Conservation (phyloP, 208 protist genomes). For the Wallacemonas collosoma region DNA sequence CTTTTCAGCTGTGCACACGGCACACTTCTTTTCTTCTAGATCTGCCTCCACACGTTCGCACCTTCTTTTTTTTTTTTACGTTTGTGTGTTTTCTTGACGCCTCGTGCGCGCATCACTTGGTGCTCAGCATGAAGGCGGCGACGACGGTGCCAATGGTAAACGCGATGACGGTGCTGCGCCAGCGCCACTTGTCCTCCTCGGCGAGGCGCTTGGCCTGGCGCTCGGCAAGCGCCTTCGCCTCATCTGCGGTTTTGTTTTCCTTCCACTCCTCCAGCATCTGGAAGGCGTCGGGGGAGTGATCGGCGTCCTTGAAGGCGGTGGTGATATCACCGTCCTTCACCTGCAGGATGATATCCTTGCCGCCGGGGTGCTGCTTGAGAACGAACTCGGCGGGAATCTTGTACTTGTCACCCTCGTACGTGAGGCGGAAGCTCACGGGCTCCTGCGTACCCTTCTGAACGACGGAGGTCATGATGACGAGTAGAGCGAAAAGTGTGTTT, state of each 20-base stretch:
- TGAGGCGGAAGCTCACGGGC: constrained; percentile 20
- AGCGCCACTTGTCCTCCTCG: constrained; percentile 37
- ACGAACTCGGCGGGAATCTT: constrained; percentile 31
- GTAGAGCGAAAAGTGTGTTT: not conserved
- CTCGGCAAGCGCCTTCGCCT: constrained; percentile 10
- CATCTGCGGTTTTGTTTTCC: constrained; percentile 19
- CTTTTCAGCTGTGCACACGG: too few relatives aligned
- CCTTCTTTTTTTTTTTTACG: constrained; percentile 2
- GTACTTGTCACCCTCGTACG: constrained; percentile 33
- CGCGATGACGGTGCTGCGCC: constrained; percentile 41
- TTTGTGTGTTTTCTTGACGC: not conserved
- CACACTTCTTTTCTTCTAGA: too few relatives aligned
- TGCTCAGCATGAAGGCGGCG: constrained; percentile 21
- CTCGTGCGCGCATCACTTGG: not conserved
- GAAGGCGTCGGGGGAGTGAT: constrained; percentile 29
- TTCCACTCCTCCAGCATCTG: constrained; percentile 37
- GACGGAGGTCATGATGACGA: constrained; percentile 2
- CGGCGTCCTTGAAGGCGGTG: constrained; percentile 28
- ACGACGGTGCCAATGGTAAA: constrained; percentile 23
- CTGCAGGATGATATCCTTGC: constrained; percentile 26
- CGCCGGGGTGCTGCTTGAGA: constrained; percentile 32
- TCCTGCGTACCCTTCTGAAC: constrained; percentile 8
- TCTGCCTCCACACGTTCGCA: too few relatives aligned
- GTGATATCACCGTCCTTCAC: constrained; percentile 40
- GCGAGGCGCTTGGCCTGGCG: constrained; percentile 20